Base-by-base conservation (phyloP, 2,329 filamentous ascomycete species). In the Hymenoscyphus occultus region DNA sequence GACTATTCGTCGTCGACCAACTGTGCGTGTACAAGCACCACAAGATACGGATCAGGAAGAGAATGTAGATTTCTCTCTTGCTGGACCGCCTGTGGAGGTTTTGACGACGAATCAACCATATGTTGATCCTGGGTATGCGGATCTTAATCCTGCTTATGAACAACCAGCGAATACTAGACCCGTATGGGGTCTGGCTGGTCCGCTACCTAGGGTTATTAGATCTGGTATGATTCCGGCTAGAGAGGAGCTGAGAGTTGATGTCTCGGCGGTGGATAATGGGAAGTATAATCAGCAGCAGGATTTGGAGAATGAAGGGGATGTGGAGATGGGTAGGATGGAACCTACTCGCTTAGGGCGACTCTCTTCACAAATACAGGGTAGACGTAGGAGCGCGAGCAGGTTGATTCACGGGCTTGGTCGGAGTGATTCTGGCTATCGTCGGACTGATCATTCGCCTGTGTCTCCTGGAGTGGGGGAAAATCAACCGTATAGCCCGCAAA, bases 91-190 rank as follows among this genome's bases (percentile, higher is more conserved):
- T 16, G 57, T 71, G 3, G 68, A 73, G 19, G 64, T 69, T 69
- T 56, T 68, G 19, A 61, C 63, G 31, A 71, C 76, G 1, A 79
- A 81, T 42, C 77, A 80, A 63, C 77, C 79, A 1, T 81, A 80
- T 48, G 78, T 85, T n/a, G 80, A 83, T 45, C 81, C 82, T n/a
- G 81, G 81, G 2, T 84, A 85, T 67, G 76, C 77, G 12, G 77
- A 82, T 12, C 75, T 85, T 3, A 85, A 86, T 61, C 83, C 83
- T 1, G 79, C 81, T 39, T 84, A 85, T 65, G 82, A 83, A 39
- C 81, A 84, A 63, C 78, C 82, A 2, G 74, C 76, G 7, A 80
- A 82, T 16, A 69, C 75, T 13, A 80, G 81, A 63, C 83, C 83
- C 0, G 79, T 85, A 58, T 85, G 83, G 79, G 80, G 81, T 72